Conservation (phyloP, 148 eudicot genomes). For the Pouteria glomerata region DNA sequence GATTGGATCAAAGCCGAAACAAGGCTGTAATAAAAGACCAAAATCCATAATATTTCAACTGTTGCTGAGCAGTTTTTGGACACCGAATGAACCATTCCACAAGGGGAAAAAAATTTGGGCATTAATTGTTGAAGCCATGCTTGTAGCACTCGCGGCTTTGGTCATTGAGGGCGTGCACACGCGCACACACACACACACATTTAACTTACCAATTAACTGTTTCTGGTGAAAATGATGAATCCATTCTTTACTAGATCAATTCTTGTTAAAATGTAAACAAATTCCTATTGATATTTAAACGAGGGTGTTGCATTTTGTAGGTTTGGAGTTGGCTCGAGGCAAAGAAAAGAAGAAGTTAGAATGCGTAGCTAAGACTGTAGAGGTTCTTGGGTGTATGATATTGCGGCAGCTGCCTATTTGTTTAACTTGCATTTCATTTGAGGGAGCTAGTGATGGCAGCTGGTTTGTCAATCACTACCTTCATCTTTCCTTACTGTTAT, state of each 20-base stretch:
- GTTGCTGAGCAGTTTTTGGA: too few relatives aligned
- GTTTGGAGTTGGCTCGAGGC: constrained; percentile 8
- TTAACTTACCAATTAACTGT: neutral
- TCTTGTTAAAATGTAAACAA: neutral
- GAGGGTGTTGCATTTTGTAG: constrained; percentile 8
- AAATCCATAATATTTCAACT: too few relatives aligned
- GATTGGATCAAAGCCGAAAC: too few relatives aligned
- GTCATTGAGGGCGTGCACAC: too few relatives aligned
- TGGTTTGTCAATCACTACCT: constrained; percentile 6
- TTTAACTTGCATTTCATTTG: neutral
- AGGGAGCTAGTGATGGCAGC: neutral
- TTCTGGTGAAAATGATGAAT: neutral
- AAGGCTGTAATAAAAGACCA: too few relatives aligned
- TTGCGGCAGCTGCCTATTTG: neutral
- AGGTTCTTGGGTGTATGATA: neutral
- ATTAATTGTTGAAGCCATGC: neutral
- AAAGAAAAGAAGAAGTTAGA: neutral
- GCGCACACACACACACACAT: neutral
- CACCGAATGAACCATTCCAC: too few relatives aligned
- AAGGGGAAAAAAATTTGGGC: too few relatives aligned
- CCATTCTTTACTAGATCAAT: neutral
- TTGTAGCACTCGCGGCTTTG: neutral
- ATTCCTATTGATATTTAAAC: neutral
- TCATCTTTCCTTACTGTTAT: neutral
- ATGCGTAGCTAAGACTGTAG: neutral